These are phyloP conservation scores for Fusarium protoensiforme DNA, from an alignment of 2,329 filamentous ascomycete genomes.

Conservation along the genomic window DNA sequence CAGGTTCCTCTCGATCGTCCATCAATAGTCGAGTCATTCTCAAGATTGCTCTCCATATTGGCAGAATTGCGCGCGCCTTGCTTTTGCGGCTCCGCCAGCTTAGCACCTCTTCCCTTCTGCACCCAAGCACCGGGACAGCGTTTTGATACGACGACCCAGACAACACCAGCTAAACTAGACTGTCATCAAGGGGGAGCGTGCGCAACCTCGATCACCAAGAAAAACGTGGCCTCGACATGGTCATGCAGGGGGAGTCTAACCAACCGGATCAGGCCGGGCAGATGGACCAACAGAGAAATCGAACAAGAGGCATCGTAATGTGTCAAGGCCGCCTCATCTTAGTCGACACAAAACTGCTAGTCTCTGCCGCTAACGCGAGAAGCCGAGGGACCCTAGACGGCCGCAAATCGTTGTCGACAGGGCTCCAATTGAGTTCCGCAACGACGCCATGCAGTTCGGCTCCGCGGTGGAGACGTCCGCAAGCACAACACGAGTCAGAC, in stretches of 20 bases:
- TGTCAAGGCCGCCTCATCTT: neutral
- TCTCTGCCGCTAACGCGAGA: neutral
- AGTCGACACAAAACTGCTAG: neutral
- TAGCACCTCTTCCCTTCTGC: neutral
- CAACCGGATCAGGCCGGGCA: neutral
- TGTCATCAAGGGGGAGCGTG: slow-evolving; percentile 2
- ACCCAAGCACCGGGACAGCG: neutral
- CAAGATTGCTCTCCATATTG: neutral
- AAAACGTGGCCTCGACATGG: slow-evolving; percentile 20
- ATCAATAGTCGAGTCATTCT: neutral
- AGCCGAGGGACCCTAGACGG: neutral
- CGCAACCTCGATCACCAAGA: neutral
- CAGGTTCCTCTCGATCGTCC: neutral
- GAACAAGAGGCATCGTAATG: neutral
- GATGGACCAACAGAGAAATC: neutral
- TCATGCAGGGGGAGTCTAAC: neutral
- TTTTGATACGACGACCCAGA: neutral
- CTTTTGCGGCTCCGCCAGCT: slow-evolving; percentile 28
- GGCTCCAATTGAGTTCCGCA: neutral
- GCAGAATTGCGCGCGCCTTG: neutral
- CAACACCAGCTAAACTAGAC: neutral
- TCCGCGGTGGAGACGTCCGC: slow-evolving; percentile 28
- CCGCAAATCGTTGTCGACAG: neutral
- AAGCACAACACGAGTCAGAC: slow-evolving; percentile 16
- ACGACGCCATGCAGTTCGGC: slow-evolving; percentile 20